Evolutionary conservation across 2,329 filamentous ascomycete species (phyloP), one percentile per base, ranked within the genome.

Genomic region (Phaeophleospora eucalypticola): DNA sequence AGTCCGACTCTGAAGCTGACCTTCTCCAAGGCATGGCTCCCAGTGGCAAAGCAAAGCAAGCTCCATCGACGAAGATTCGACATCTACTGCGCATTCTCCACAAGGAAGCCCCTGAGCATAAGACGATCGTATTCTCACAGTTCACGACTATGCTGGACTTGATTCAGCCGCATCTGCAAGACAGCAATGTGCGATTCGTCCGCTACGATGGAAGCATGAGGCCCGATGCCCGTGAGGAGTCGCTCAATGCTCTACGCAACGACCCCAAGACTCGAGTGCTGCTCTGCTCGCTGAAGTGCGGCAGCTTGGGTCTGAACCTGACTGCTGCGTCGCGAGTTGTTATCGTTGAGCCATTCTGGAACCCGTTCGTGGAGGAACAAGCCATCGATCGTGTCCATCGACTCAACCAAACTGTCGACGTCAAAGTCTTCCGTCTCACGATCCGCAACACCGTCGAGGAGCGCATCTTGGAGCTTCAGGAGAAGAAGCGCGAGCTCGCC

Each of bases 141-240:
- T 98, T 98, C 70, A 98, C 93, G 0, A 93, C 89, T 0, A 98
- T 98, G 93, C 82, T 98, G 37, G 87, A 97, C 71, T 82, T 97
- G 20, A 83, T 98, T 53, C 89, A 97, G 65, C 93, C 93, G 2
- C 96, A 97, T 69, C 76, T 98, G 49, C 77, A 78, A 37, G 78
- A 82, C 40, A 82, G 85, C 12, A 81, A 82, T 12, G 84, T 95
- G 67, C 79, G 78, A 51, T 95, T 86, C 64, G 87, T 87, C 14
- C 86, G 93, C 45, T 98, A 98, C 68, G 93, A 98, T 65, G 93
- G 93, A 46, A 82, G 83, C 59, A 98, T 98, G 93, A 82, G 83
- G 64, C 96, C 96, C 64, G 91, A 97, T 61, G 81, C 82, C 45
- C 88, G 93, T 43, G 93, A 98, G 70, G 88, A 87, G 21, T 90